Conservation (phyloP, 1,284 basidiomycete species). For the Cutaneotrichosporon sp. region DNA sequence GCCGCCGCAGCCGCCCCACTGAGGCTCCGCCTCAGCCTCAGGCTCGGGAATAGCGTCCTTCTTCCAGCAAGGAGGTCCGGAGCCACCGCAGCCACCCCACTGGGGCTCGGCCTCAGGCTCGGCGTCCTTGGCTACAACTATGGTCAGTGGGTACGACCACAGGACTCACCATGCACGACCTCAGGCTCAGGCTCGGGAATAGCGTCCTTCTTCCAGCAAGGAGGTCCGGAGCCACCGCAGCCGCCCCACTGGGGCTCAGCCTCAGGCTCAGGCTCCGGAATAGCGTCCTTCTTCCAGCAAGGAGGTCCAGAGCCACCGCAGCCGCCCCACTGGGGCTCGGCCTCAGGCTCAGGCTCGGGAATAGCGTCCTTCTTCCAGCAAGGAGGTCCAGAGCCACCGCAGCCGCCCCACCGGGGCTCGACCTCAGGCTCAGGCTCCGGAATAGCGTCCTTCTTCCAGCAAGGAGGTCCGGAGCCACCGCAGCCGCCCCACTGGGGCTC, state of each 20-base stretch:
- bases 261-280: conserved; percentile 2
- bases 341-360: neutral
- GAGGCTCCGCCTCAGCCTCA: neutral
- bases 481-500: neutral
- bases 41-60: neutral
- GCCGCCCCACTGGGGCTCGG: too few relatives aligned
- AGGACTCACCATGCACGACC: neutral
- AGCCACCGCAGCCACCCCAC: too few relatives aligned
- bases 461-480: neutral
- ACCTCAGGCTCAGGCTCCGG: neutral
- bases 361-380: neutral
- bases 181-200: neutral
- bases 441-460: conserved; percentile 1
- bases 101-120: neutral
- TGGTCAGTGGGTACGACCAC: neutral
- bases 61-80: neutral
- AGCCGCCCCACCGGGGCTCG: too few relatives aligned
- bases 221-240: neutral
- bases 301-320: too few relatives aligned
- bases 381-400: too few relatives aligned
- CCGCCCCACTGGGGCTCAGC: neutral
- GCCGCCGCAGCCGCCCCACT: neutral
- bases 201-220: neutral
- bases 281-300: too few relatives aligned
- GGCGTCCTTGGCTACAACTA: neutral